A percentile compares a stretch with the other conserved stretches of the same genome.
Evolutionary conservation across 441 rosid genomes (phyloP).

Genomic region (Aquilaria agallochum): DNA sequence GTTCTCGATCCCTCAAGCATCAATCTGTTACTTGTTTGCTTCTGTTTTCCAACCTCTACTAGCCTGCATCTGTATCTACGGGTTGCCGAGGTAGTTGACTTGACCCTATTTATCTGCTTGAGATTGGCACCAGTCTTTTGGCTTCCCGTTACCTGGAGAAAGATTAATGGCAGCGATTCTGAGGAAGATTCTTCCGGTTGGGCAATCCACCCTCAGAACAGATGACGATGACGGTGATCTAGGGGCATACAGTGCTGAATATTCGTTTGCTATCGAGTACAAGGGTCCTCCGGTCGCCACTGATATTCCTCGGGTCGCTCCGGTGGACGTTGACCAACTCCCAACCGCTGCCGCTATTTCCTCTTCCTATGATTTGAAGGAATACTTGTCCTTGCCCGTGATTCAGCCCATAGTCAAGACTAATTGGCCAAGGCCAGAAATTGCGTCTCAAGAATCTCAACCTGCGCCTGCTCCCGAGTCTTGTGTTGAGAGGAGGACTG

Average conservation of each 20-base stretch:
- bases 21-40: not conserved
- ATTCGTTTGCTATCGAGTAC: conserved; percentile 50
- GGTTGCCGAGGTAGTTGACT: not conserved
- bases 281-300: conserved; percentile 36
- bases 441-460: conserved; percentile 9
- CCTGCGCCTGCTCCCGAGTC: conserved; percentile 11
- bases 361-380: conserved; percentile 18
- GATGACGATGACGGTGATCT: conserved; percentile 24
- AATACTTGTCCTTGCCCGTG: conserved; percentile 33
- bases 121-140: conserved; percentile 11
- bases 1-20: not conserved
- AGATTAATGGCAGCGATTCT: conserved; percentile 40
- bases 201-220: conserved; percentile 24
- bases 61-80: not conserved
- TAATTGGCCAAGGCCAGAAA: not conserved
- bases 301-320: conserved; percentile 41
- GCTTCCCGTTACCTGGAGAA: conserved; percentile 11
- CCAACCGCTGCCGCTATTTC: conserved; percentile 41
- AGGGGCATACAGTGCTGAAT: conserved; percentile 26
- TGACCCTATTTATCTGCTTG: not conserved
- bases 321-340: conserved; percentile 44
- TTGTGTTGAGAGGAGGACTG: conserved; percentile 5
- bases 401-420: conserved; percentile 38
- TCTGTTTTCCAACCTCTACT: not conserved
- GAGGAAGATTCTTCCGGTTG: conserved; percentile 44